phyloP scores from a whole-genome alignment of 169 alveolate species.

The Besnoitia besnoiti region DNA sequence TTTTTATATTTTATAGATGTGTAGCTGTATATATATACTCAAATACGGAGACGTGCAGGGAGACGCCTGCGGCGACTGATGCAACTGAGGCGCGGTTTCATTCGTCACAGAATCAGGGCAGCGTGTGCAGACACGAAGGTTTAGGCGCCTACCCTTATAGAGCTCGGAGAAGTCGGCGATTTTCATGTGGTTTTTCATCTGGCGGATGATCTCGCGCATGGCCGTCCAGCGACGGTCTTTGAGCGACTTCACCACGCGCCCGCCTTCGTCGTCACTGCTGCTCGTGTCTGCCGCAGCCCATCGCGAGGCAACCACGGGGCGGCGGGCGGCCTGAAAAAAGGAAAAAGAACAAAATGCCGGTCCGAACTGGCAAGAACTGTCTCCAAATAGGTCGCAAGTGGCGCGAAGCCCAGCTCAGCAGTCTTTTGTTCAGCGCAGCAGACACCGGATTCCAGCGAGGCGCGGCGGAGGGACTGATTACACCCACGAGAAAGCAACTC shows the following conservation, averaged over 20 bases:
- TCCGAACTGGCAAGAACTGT: too few relatives aligned
- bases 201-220: conserved; percentile 67
- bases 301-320: conserved; percentile 44
- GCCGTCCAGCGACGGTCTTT: conserved; percentile 68
- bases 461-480: too few relatives aligned
- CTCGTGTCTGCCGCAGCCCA: conserved; percentile 68
- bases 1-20: too few relatives aligned
- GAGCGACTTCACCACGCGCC: conserved; percentile 64
- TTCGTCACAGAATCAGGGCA: background rate
- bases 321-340: conserved; percentile 25
- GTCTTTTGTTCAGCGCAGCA: too few relatives aligned
- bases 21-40: too few relatives aligned
- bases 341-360: background rate
- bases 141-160: conserved; percentile 48
- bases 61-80: too few relatives aligned
- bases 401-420: too few relatives aligned
- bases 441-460: too few relatives aligned
- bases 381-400: too few relatives aligned
- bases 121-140: background rate
- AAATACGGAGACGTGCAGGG: too few relatives aligned
- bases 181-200: conserved; percentile 70
- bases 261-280: conserved; percentile 67
- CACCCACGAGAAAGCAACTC: too few relatives aligned
- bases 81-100: too few relatives aligned
- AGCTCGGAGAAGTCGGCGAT: conserved; percentile 67